phyloP scores from a whole-genome alignment of 2,329 filamentous ascomycete species.

The Pyricularia grisea region DNA sequence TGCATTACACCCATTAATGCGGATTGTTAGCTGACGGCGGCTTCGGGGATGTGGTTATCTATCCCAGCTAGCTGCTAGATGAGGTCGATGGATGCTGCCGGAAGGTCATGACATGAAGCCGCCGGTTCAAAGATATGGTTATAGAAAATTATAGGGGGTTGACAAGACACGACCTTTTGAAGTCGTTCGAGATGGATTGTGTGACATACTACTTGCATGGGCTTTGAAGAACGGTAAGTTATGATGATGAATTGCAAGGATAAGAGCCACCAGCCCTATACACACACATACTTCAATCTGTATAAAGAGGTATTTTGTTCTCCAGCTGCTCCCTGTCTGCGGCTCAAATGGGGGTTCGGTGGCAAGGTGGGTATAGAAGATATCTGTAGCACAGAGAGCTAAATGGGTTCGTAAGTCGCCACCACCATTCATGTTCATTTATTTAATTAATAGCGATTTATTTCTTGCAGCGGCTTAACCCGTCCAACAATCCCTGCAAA shows the following conservation, averaged over 20 bases:
- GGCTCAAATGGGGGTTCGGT: neutral
- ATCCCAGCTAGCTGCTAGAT: neutral
- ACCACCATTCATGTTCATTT: neutral
- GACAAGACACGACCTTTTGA: neutral
- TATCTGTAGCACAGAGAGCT: neutral
- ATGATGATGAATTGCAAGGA: neutral
- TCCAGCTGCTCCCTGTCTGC: neutral
- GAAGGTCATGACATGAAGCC: neutral
- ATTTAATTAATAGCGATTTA: neutral
- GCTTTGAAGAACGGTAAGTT: neutral
- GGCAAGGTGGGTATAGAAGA: neutral
- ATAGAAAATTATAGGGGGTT: neutral
- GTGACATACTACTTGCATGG: neutral
- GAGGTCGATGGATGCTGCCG: no score
- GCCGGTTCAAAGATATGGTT: neutral
- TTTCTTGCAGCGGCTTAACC: neutral
- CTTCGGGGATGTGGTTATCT: neutral
- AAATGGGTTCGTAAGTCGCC: neutral
- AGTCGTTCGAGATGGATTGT: neutral
- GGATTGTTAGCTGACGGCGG: neutral
- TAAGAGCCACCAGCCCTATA: no score
- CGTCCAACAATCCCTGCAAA: neutral
- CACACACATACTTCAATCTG: neutral
- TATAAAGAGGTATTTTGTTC: no score
- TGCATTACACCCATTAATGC: slow-evolving; percentile 28